Evolutionary conservation across 176 grass and related monocot species (phyloP).

Genomic region (Cymbopogon citratus): DNA sequence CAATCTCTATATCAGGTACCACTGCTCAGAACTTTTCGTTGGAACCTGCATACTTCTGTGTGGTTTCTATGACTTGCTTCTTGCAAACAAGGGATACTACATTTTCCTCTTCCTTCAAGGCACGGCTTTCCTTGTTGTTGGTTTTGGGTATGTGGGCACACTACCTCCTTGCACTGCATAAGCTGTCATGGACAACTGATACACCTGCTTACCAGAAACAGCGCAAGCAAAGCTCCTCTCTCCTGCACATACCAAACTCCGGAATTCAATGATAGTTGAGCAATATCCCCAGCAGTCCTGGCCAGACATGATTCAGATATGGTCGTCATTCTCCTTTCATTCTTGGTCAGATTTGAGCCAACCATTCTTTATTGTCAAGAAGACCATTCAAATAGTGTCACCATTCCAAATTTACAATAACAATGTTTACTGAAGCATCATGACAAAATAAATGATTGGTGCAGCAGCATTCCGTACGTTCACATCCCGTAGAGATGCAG

Average conservation of each 20-base stretch:
- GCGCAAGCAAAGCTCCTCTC: constrained; percentile 4
- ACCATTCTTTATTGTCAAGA: constrained; percentile 20
- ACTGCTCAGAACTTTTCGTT: constrained; percentile 59
- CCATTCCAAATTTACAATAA: constrained; percentile 7
- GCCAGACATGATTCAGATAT: constrained; percentile 20
- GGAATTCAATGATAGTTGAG: background rate
- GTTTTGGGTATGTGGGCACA: constrained; percentile 71
- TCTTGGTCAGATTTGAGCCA: constrained; percentile 19
- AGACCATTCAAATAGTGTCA: constrained; percentile 5
- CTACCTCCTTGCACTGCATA: constrained; percentile 38
- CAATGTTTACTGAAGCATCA: constrained; percentile 20
- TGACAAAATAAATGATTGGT: constrained; percentile 9
- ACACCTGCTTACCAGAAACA: background rate
- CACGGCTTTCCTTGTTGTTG: constrained; percentile 58
- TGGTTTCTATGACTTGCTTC: constrained; percentile 59
- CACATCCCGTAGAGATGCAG: constrained; percentile 18
- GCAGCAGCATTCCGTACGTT: background rate
- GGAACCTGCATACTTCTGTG: constrained; percentile 56
- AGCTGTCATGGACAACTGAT: constrained; percentile 2
- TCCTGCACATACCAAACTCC: constrained; percentile 10
- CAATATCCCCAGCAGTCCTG: background rate
- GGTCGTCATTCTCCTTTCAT: background rate
- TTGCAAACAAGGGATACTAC: constrained; percentile 70
- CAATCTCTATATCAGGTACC: constrained; percentile 49
- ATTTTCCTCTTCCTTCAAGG: constrained; percentile 76